phyloP scores from a whole-genome alignment of 2,329 filamentous ascomycete genomes.

The Aureobasidium sp. region DNA sequence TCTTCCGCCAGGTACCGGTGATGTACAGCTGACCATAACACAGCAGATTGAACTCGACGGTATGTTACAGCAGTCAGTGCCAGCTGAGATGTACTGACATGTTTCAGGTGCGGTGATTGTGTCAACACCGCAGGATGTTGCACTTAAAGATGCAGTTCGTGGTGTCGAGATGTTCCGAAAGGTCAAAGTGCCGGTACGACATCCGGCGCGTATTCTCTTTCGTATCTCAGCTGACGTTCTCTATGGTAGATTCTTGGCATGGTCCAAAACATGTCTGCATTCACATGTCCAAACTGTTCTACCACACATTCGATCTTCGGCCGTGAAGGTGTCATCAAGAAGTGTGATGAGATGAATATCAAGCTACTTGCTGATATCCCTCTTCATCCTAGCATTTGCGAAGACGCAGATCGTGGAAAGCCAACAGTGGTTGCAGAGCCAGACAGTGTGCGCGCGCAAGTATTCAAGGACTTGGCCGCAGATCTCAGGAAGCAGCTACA shows the following conservation, averaged over 20 bases:
- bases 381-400: slow-evolving; percentile 85
- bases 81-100: neutral
- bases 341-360: slow-evolving; percentile 78
- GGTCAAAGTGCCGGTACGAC: slow-evolving; percentile 71
- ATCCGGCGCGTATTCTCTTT: neutral
- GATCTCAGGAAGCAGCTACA: slow-evolving; percentile 20
- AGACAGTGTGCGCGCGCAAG: slow-evolving; percentile 72
- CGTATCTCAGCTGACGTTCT: neutral
- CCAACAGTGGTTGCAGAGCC: slow-evolving; percentile 93
- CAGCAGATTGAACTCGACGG: slow-evolving; percentile 94
- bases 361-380: slow-evolving; percentile 91
- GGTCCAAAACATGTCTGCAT: slow-evolving; percentile 93
- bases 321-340: slow-evolving; percentile 59
- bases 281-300: slow-evolving; percentile 73
- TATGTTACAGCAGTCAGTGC: slow-evolving; percentile 35
- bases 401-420: slow-evolving; percentile 86
- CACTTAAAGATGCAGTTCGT: slow-evolving; percentile 90
- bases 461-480: slow-evolving; percentile 63
- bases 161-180: slow-evolving; percentile 95
- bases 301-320: slow-evolving; percentile 41
- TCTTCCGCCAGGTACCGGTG: slow-evolving; percentile 93
- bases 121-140: slow-evolving; percentile 93
- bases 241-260: slow-evolving; percentile 76
- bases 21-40: slow-evolving; percentile 96
- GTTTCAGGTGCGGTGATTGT: slow-evolving; percentile 81